These are phyloP conservation scores for Allium fistulosum DNA, from an alignment of 106 monocot genomes.

Conservation along the genomic window DNA sequence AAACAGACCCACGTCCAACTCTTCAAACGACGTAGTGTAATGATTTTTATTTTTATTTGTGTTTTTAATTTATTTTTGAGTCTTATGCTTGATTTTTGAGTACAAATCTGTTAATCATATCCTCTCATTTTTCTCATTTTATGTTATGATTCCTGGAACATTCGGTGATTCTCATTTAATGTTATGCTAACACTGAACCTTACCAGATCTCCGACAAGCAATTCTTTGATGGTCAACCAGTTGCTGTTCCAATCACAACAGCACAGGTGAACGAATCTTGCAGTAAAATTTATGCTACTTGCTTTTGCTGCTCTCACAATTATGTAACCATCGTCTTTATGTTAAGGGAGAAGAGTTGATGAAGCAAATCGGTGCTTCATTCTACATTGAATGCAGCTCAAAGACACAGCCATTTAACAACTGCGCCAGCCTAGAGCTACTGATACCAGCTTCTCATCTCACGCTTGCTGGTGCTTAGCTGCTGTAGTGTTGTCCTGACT, in stretches of 20 bases:
- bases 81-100: neutral
- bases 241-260: conserved; percentile 10
- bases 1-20: no score
- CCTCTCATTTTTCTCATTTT: neutral
- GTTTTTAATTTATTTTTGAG: no score
- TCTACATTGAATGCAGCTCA: conserved; percentile 46
- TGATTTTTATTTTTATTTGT: no score
- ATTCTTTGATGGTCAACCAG: conserved; percentile 13
- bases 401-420: conserved; percentile 56
- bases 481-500: no score
- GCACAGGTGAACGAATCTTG: conserved; percentile 5
- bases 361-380: conserved; percentile 33
- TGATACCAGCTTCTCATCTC: no score
- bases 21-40: no score
- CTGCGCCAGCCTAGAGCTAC: no score
- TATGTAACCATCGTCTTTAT: no score
- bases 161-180: neutral
- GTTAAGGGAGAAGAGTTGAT: conserved; percentile 36
- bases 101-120: no score
- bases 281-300: no score
- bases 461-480: no score
- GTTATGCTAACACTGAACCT: neutral
- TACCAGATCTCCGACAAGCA: conserved; percentile 15
- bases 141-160: neutral
- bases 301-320: no score